Evolutionary conservation across 805 yeast genomes (phyloP).

Genomic region (Starmera dryadoides): DNA sequence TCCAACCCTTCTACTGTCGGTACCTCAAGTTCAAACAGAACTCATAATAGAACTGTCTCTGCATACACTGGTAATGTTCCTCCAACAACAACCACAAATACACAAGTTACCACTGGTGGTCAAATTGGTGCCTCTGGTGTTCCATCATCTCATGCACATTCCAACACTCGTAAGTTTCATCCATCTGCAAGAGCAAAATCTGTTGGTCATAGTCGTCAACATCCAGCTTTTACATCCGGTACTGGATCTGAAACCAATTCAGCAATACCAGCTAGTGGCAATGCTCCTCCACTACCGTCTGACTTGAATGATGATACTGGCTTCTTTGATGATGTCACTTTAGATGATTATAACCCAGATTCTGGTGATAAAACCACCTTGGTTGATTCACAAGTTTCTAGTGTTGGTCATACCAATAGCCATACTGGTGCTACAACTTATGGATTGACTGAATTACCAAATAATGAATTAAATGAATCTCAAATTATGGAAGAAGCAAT

Average conservation of each 20-base stretch:
- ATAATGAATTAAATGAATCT: constrained; percentile 33
- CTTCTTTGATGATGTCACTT: constrained; percentile 44
- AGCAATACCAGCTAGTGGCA: no score
- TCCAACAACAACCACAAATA: constrained; percentile 2
- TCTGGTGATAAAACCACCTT: constrained; percentile 12
- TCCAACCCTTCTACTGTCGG: neutral
- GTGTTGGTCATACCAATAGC: constrained; percentile 3
- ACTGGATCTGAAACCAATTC: neutral
- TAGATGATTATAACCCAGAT: constrained; percentile 41
- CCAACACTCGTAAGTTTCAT: constrained; percentile 36
- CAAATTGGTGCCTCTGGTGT: constrained; percentile 3
- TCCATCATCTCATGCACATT: constrained; percentile 3
- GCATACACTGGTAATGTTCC: constrained; percentile 13
- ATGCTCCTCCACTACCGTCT: constrained; percentile 23
- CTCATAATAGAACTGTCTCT: constrained; percentile 22
- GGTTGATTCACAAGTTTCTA: constrained; percentile 12
- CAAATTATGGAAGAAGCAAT: constrained; percentile 41
- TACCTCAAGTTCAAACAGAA: neutral
- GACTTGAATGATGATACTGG: constrained; percentile 34
- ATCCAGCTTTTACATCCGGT: constrained; percentile 22
- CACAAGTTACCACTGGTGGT: neutral
- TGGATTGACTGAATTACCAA: constrained; percentile 3
- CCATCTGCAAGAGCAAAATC: constrained; percentile 88
- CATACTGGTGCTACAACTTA: constrained; percentile 1
- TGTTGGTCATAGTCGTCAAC: constrained; percentile 65